phyloP scores from a whole-genome alignment of 257 asterid species.

The Gentiana straminea region DNA sequence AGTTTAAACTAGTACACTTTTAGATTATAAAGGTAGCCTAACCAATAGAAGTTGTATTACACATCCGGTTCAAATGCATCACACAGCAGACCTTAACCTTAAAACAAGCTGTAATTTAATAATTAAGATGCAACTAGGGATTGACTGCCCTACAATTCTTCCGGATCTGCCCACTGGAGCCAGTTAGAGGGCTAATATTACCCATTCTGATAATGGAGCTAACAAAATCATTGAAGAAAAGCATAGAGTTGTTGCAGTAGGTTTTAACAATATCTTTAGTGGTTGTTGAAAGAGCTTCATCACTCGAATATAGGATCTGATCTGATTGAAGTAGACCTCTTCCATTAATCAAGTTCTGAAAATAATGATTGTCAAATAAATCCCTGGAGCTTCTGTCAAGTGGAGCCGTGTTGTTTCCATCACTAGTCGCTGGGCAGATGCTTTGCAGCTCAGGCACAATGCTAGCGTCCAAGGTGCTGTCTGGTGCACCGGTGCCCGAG shows the following conservation, averaged over 20 bases:
- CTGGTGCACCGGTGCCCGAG: constrained; percentile 64
- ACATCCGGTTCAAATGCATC: no score
- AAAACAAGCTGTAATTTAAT: not conserved
- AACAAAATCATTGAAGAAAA: constrained; percentile 50
- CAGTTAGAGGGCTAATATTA: constrained; percentile 41
- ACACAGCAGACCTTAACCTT: no score
- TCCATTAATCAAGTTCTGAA: constrained; percentile 40
- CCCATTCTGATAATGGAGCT: constrained; percentile 72
- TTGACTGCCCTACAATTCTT: constrained; percentile 55
- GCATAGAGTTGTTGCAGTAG: constrained; percentile 26
- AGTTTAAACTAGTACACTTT: no score
- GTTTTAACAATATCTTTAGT: constrained; percentile 39
- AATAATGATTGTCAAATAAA: constrained; percentile 63
- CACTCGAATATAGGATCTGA: constrained; percentile 41
- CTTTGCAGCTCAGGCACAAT: constrained; percentile 37
- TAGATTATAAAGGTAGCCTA: no score
- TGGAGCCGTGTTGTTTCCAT: constrained; percentile 53
- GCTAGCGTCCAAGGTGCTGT: constrained; percentile 35
- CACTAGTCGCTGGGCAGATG: constrained; percentile 38
- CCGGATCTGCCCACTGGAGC: constrained; percentile 50
- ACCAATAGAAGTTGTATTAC: no score
- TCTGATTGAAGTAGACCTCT: constrained; percentile 64
- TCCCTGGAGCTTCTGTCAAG: constrained; percentile 56
- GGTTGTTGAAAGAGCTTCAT: constrained; percentile 32
- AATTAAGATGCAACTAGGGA: constrained; percentile 2